Percentiles rank a stretch among this genome's conserved stretches.
Conservation (phyloP, 1,284 basidiomycete genomes). For the Ganoderma resinaceum region DNA sequence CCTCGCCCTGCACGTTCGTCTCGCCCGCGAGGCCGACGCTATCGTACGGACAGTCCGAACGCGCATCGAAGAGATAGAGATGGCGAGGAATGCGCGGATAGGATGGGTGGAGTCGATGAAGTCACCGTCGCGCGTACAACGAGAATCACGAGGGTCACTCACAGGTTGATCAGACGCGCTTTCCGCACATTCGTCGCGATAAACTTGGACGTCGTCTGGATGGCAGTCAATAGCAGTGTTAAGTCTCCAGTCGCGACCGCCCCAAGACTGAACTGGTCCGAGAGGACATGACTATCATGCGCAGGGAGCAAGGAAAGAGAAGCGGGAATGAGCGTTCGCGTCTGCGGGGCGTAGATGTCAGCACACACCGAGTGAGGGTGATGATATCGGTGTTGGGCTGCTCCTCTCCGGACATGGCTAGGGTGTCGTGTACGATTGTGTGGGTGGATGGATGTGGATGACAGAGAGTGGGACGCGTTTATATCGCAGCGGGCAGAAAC, state of each 20-base stretch:
- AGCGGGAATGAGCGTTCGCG: slow-evolving; percentile 19
- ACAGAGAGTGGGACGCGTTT: slow-evolving; percentile 21
- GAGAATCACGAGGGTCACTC: slow-evolving; percentile 43
- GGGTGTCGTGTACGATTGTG: slow-evolving; percentile 14
- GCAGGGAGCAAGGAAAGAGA: slow-evolving; percentile 9
- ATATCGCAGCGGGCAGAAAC: slow-evolving; percentile 26
- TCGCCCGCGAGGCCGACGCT: slow-evolving; percentile 96
- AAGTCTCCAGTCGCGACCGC: slow-evolving; percentile 89
- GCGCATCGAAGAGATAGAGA: background rate
- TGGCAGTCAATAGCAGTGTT: slow-evolving; percentile 93
- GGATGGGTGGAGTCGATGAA: slow-evolving; percentile 17
- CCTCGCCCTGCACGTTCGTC: slow-evolving; percentile 97
- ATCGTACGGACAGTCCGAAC: slow-evolving; percentile 8
- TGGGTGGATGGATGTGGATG: slow-evolving; percentile 24
- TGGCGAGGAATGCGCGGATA: too few species aligned
- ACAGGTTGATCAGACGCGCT: slow-evolving; percentile 98
- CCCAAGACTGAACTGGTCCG: slow-evolving; percentile 83
- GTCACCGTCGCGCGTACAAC: slow-evolving; percentile 1
- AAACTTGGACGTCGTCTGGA: slow-evolving; percentile 96
- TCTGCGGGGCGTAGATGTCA: slow-evolving; percentile 10
- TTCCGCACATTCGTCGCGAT: slow-evolving; percentile 98
- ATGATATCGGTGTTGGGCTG: slow-evolving; percentile 86
- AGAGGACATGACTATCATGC: slow-evolving; percentile 78
- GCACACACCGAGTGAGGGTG: slow-evolving; percentile 84
- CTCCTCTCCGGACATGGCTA: slow-evolving; percentile 66